Conservation (phyloP, 352 stramenopile genomes). For the Globisporangium solare region DNA sequence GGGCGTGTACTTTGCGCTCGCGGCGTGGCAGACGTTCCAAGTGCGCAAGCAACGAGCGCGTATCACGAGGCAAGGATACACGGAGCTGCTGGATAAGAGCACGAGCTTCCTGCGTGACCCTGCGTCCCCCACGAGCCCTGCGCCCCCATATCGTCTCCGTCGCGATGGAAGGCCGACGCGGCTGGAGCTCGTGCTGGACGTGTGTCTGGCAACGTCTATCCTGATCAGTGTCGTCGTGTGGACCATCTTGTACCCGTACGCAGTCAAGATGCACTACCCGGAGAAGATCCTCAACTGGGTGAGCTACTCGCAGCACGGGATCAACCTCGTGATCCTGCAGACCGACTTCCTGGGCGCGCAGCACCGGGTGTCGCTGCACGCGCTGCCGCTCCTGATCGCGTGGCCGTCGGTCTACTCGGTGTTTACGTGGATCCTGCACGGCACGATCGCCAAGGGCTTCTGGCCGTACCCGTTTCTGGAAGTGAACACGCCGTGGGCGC, state of each 20-base stretch:
- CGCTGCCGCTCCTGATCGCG: conserved; percentile 52
- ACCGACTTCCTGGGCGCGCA: conserved; percentile 55
- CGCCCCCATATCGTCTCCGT: conserved; percentile 13
- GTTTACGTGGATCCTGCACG: conserved; percentile 76
- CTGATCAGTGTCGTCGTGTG: conserved; percentile 73
- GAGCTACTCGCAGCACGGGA: conserved; percentile 77
- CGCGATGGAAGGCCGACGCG: conserved; percentile 30
- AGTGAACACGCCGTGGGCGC: conserved; percentile 63
- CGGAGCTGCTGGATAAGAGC: conserved; percentile 38
- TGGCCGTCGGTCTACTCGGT: conserved; percentile 65
- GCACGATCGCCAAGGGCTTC: conserved; percentile 53
- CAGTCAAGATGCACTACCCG: conserved; percentile 31
- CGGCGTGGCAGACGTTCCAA: conserved; percentile 26
- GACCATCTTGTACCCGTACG: conserved; percentile 72
- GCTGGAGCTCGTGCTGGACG: conserved; percentile 61
- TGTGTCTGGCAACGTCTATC: conserved; percentile 56
- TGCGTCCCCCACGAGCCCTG: background rate
- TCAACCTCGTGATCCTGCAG: conserved; percentile 66
- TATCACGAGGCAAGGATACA: conserved; percentile 19
- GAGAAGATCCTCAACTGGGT: conserved; percentile 67
- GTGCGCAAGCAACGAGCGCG: conserved; percentile 16
- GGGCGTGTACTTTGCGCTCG: conserved; percentile 48
- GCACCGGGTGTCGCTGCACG: conserved; percentile 48
- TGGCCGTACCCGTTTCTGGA: conserved; percentile 83
- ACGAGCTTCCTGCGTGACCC: conserved; percentile 10